These are phyloP conservation scores for Fusarium guadeloupense DNA, from an alignment of 2,329 filamentous ascomycete genomes.

Conservation along the genomic window DNA sequence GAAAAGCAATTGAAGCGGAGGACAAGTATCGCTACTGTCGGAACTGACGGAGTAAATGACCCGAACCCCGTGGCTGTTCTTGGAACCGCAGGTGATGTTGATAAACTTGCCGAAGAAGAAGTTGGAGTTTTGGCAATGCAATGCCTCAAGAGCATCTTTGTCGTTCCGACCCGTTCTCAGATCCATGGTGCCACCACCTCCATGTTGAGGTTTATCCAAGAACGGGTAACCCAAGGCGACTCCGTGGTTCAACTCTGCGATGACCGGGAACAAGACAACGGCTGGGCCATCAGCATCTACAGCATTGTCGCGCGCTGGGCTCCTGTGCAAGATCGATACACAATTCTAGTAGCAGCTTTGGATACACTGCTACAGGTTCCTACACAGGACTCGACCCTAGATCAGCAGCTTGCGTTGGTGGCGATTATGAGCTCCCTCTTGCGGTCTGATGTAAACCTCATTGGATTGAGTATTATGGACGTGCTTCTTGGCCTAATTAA, in stretches of 20 bases:
- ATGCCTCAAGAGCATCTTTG: constrained; percentile 86
- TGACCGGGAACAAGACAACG: constrained; percentile 58
- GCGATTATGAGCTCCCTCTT: constrained; percentile 84
- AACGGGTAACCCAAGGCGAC: constrained; percentile 63
- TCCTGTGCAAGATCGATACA: constrained; percentile 92
- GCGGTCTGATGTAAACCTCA: constrained; percentile 89
- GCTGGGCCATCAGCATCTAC: constrained; percentile 86
- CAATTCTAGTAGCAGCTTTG: constrained; percentile 84
- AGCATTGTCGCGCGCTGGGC: constrained; percentile 85
- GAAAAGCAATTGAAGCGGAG: constrained; percentile 72
- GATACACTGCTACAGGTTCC: constrained; percentile 76
- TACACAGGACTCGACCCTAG: constrained; percentile 74
- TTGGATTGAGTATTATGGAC: constrained; percentile 96
- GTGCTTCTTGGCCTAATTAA: constrained; percentile 85
- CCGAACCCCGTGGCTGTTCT: constrained; percentile 77
- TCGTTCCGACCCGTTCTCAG: constrained; percentile 82
- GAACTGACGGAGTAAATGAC: constrained; percentile 66
- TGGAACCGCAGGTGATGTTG: constrained; percentile 84
- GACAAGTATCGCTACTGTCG: constrained; percentile 81
- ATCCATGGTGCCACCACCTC: constrained; percentile 79
- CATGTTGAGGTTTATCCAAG: constrained; percentile 78
- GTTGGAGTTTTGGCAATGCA: constrained; percentile 85
- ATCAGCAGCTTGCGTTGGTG: constrained; percentile 77
- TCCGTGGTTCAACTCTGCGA: constrained; percentile 61
- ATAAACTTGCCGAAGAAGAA: constrained; percentile 89